A percentile compares a stretch with the other conserved stretches of the same genome.
Conservation (phyloP, 2,329 filamentous ascomycete genomes). For the Neofusicoccum parvum region DNA sequence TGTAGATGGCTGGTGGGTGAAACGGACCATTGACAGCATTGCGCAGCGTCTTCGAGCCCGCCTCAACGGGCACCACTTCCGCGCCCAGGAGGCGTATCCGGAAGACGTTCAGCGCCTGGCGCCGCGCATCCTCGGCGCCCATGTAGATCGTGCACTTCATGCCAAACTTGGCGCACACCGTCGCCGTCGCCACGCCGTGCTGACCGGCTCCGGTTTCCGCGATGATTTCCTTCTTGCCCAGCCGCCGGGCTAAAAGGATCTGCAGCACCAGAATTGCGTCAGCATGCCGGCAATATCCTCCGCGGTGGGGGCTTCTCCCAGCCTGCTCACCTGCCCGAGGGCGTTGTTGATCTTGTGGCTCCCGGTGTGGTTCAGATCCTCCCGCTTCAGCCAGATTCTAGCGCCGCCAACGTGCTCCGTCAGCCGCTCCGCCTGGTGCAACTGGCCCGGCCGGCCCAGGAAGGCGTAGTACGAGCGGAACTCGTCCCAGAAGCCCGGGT, state of each 20-base stretch:
- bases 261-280: background rate
- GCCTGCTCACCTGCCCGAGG: constrained; percentile 69
- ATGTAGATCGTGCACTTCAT: constrained; percentile 99
- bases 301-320: background rate
- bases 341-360: constrained; percentile 99
- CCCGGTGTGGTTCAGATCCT: constrained; percentile 96
- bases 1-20: background rate
- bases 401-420: constrained; percentile 89
- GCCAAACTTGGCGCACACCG: constrained; percentile 95
- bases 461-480: constrained; percentile 94
- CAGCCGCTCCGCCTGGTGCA: constrained; percentile 85
- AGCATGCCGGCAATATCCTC: background rate
- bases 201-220: constrained; percentile 97
- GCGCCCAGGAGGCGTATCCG: constrained; percentile 95
- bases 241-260: constrained; percentile 74
- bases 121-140: constrained; percentile 94
- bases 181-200: constrained; percentile 96
- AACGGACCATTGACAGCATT: constrained; percentile 71
- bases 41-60: constrained; percentile 69
- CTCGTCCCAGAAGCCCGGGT: constrained; percentile 94
- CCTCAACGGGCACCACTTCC: constrained; percentile 88
- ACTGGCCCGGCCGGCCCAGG: constrained; percentile 90
- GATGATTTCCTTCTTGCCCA: constrained; percentile 96
- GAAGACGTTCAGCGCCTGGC: constrained; percentile 97
- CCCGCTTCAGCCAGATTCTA: constrained; percentile 96